Percentiles rank a stretch among this genome's conserved stretches.
Evolutionary conservation across 2,329 filamentous ascomycete genomes (phyloP).

Genomic region (Whalleya microplaca): DNA sequence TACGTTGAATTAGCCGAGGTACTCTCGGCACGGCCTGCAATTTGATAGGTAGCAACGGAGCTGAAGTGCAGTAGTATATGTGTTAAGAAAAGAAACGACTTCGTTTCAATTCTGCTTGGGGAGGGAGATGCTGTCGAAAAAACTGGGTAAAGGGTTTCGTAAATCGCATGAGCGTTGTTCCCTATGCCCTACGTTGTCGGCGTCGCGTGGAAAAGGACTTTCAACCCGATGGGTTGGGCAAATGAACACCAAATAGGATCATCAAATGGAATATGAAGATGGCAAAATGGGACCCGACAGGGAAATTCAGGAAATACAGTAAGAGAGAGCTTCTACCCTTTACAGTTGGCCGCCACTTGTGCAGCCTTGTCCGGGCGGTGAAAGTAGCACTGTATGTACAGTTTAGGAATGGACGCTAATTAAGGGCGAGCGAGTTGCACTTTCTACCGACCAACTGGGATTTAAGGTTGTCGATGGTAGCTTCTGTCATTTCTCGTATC

Average conservation of each 20-base stretch:
- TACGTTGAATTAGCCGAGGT: too few species aligned
- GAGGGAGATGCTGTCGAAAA: constrained; percentile 1
- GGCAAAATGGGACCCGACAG: background rate
- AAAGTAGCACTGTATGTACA: background rate
- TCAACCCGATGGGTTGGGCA: too few species aligned
- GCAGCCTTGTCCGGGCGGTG: background rate
- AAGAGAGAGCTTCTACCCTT: background rate
- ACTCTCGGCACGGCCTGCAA: background rate
- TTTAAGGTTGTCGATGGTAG: background rate
- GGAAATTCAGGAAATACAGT: background rate
- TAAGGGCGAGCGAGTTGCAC: background rate
- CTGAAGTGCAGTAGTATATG: too few species aligned
- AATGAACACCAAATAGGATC: background rate
- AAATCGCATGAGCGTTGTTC: constrained; percentile 1
- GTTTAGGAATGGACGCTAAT: background rate
- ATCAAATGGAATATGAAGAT: background rate
- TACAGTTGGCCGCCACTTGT: constrained; percentile 2
- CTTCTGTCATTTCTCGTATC: background rate
- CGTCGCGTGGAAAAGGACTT: background rate
- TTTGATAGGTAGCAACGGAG: background rate
- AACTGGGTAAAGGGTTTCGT: background rate
- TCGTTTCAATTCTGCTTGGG: too few species aligned
- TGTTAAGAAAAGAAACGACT: too few species aligned
- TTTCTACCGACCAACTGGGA: too few species aligned
- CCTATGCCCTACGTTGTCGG: background rate